Percentiles rank a stretch among this genome's conserved stretches.
Conservation (phyloP, 352 stramenopile species). For the Pythium sp. region DNA sequence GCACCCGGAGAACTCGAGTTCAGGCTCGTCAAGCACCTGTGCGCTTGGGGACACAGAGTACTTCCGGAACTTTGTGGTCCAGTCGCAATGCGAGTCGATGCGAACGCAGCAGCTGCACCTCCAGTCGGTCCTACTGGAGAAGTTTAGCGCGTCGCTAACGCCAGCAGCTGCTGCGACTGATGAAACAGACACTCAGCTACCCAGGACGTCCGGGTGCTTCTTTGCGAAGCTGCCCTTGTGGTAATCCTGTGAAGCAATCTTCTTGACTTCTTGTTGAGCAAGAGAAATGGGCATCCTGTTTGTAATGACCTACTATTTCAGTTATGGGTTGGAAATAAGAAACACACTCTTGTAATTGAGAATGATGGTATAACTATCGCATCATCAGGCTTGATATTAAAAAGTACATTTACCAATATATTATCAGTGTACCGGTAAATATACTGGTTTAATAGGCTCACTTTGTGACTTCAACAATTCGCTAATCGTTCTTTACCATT, state of each 20-base stretch:
- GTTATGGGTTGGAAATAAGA: neutral
- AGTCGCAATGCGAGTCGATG: slow-evolving; percentile 1
- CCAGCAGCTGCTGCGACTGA: neutral
- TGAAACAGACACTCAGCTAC: neutral
- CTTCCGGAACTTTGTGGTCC: slow-evolving; percentile 1
- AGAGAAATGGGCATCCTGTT: no score
- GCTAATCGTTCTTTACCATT: neutral
- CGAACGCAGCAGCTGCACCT: neutral
- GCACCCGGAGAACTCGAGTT: neutral
- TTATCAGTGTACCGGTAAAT: neutral
- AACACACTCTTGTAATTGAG: neutral
- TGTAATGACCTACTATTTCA: no score
- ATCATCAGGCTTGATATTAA: neutral
- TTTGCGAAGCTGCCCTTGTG: neutral
- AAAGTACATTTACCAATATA: no score
- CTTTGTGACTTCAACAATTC: neutral
- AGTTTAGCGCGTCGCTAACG: neutral
- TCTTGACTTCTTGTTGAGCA: no score
- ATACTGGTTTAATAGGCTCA: neutral
- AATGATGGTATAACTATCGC: neutral
- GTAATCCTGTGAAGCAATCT: no score
- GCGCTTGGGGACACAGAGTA: neutral
- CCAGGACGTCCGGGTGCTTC: neutral
- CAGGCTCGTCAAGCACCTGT: neutral
- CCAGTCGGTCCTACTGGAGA: neutral